Percentiles rank a stretch among this genome's conserved stretches.
Conservation (phyloP, 495 filamentous ascomycete genomes). For the Bacidia rubella region DNA sequence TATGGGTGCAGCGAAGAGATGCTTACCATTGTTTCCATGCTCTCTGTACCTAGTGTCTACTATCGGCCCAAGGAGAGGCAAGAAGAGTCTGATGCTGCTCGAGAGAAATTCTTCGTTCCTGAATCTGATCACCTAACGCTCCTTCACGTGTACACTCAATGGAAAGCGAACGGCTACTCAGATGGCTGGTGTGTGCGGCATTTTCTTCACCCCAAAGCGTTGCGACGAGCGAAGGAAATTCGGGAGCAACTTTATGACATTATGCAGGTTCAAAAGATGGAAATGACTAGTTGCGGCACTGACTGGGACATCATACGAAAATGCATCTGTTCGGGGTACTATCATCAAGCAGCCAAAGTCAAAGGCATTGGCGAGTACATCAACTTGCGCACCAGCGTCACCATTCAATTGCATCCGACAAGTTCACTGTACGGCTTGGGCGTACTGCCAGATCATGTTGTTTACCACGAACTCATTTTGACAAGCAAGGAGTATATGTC, state of each 20-base stretch:
- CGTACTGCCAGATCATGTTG: conserved; percentile 89
- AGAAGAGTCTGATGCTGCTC: conserved; percentile 87
- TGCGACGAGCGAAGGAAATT: conserved; percentile 85
- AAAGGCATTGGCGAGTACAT: conserved; percentile 96
- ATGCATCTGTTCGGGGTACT: conserved; percentile 95
- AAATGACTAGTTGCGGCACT: conserved; percentile 74
- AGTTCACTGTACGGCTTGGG: conserved; percentile 84
- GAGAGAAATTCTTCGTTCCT: conserved; percentile 98
- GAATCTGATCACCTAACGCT: conserved; percentile 96
- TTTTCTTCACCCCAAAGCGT: conserved; percentile 84
- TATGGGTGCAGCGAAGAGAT: conserved; percentile 96
- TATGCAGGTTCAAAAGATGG: conserved; percentile 88
- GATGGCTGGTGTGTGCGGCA: conserved; percentile 88
- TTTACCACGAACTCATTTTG: conserved; percentile 96
- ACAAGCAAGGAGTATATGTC: conserved; percentile 99
- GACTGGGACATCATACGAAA: conserved; percentile 94
- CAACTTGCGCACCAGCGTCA: conserved; percentile 88
- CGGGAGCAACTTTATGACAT: conserved; percentile 87
- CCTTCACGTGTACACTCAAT: conserved; percentile 90
- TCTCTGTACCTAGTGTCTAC: conserved; percentile 92
- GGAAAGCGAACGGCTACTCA: conserved; percentile 79
- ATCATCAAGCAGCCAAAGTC: conserved; percentile 94
- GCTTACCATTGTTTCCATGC: conserved; percentile 95
- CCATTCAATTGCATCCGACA: conserved; percentile 86
- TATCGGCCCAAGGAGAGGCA: conserved; percentile 95